A percentile compares a stretch with the other conserved stretches of the same genome.
Evolutionary conservation across 2,329 filamentous ascomycete genomes (phyloP).

Genomic region (Pseudogymnoascus verrucosus): DNA sequence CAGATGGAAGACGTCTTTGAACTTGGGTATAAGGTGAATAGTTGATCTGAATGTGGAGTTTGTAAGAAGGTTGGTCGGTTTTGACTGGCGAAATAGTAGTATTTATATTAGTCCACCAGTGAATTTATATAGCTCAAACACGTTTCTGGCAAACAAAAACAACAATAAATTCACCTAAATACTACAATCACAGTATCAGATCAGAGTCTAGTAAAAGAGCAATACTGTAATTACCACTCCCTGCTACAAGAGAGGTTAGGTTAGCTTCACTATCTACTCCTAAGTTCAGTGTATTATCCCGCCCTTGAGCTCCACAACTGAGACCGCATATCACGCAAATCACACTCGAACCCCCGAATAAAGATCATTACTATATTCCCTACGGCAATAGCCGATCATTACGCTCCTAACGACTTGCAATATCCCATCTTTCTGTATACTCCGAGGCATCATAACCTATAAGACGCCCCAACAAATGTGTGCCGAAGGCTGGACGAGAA

Average conservation of each 20-base stretch:
- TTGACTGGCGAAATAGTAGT: background rate
- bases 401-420: background rate
- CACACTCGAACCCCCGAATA: background rate
- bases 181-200: background rate
- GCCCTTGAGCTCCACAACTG: background rate
- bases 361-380: slow-evolving; percentile 7
- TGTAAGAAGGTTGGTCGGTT: background rate
- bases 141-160: background rate
- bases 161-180: background rate
- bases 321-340: background rate
- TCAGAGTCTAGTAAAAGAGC: background rate
- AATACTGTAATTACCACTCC: background rate
- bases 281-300: background rate
- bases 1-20: background rate
- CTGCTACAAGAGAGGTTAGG: background rate
- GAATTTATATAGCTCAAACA: background rate
- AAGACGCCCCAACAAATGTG: slow-evolving; percentile 9
- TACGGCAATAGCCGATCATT: slow-evolving; percentile 5
- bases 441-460: slow-evolving; percentile 7
- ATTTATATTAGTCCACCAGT: background rate
- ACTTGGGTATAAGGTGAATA: background rate
- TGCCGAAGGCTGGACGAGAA: slow-evolving; percentile 6
- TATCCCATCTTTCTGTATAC: slow-evolving; percentile 7
- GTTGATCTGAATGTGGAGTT: background rate
- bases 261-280: background rate